Evolutionary conservation across 129 eudicot species (phyloP).

Genomic region (Sambucus nigra): DNA sequence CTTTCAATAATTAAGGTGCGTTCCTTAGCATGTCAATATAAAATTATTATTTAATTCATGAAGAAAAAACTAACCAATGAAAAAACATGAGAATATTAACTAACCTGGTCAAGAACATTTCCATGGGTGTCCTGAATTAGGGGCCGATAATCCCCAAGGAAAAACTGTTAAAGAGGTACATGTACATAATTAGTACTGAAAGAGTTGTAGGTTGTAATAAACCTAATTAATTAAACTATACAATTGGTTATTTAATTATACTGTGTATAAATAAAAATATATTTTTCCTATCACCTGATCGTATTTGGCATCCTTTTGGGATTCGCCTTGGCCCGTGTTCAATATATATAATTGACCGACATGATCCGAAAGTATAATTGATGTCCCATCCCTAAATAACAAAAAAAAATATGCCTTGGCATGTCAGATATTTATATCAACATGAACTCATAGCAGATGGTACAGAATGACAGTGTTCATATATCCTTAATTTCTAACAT

Average conservation of each 20-base stretch:
- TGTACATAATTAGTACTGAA: constrained; percentile 15
- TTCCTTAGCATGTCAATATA: neutral
- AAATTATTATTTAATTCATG: neutral
- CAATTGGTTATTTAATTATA: too few species aligned
- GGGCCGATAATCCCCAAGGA: constrained; percentile 97
- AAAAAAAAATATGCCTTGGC: neutral
- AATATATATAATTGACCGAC: constrained; percentile 89
- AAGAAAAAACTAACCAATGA: constrained; percentile 28
- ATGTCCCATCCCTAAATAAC: constrained; percentile 73
- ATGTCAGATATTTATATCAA: too few species aligned
- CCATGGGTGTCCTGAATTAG: constrained; percentile 84
- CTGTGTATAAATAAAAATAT: neutral
- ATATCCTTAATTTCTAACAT: too few species aligned
- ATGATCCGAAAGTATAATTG: constrained; percentile 93
- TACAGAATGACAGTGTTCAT: too few species aligned
- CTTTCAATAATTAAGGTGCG: neutral
- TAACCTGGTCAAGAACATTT: constrained; percentile 93
- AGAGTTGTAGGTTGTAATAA: neutral
- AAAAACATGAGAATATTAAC: constrained; percentile 7
- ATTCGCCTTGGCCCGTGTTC: constrained; percentile 95
- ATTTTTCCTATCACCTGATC: constrained; percentile 58
- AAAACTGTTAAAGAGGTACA: constrained; percentile 54
- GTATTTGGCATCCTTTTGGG: constrained; percentile 83
- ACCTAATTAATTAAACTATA: neutral
- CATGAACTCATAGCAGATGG: too few species aligned